Evolutionary conservation across 2,329 filamentous ascomycete genomes (phyloP).

Genomic region (Neofusicoccum sp.): DNA sequence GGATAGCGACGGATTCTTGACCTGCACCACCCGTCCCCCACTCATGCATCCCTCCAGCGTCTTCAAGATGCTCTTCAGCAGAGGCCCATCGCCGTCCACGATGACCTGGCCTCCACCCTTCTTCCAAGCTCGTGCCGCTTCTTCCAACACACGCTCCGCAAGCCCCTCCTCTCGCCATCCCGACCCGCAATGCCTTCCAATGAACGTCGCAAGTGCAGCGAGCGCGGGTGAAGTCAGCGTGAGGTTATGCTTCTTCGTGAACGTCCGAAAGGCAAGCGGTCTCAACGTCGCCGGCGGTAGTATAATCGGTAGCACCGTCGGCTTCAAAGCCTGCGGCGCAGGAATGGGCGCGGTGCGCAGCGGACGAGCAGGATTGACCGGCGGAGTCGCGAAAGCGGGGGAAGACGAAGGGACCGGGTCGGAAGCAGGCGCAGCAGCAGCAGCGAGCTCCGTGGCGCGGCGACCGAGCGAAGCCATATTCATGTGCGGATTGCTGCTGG

Average conservation of each 20-base stretch:
- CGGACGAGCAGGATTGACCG: slow-evolving; percentile 74
- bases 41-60: slow-evolving; percentile 85
- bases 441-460: neutral
- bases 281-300: slow-evolving; percentile 84
- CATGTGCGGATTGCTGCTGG: neutral
- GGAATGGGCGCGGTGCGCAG: slow-evolving; percentile 43
- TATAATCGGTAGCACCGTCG: slow-evolving; percentile 80
- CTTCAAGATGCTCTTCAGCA: slow-evolving; percentile 79
- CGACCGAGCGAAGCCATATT: slow-evolving; percentile 17
- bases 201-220: slow-evolving; percentile 81
- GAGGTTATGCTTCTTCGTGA: slow-evolving; percentile 96
- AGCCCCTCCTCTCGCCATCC: slow-evolving; percentile 96
- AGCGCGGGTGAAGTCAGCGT: slow-evolving; percentile 87
- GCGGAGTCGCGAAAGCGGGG: slow-evolving; percentile 80
- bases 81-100: slow-evolving; percentile 74
- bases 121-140: slow-evolving; percentile 91
- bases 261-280: slow-evolving; percentile 89
- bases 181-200: slow-evolving; percentile 90
- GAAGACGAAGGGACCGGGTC: slow-evolving; percentile 83
- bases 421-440: neutral
- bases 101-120: slow-evolving; percentile 85
- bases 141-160: slow-evolving; percentile 89
- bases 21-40: slow-evolving; percentile 70
- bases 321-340: slow-evolving; percentile 52
- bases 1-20: slow-evolving; percentile 54